Base-by-base conservation (phyloP, 768 basidiomycete species). In the Hypholoma fasciculare region DNA sequence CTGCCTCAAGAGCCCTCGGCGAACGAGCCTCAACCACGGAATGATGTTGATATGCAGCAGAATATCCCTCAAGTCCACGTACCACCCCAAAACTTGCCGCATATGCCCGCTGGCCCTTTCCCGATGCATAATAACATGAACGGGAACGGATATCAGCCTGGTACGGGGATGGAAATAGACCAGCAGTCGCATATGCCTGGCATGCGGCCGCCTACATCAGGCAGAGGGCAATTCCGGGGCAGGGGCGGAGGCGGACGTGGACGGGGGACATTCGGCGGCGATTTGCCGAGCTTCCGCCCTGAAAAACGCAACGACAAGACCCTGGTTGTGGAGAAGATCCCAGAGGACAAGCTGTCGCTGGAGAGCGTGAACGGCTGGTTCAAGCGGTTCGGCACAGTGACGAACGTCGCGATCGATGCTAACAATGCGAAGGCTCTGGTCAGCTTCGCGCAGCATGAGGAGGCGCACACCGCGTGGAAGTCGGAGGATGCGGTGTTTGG, bases 271-370 rank as follows among this genome's bases (percentile, higher is more conserved):
- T 90, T 89, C 64, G 73, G 78, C 49, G 85, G 82, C 6, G 88
- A 89, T 30, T 83, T 79, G 7, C 84, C 84, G 58, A 83, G 77
- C 56, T 88, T 89, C 76, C 84, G 84, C 9, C 84, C 84, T 26
- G 85, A 86, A 61, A 82, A 83, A 61, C 78, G 87, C 57, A 83
- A 82, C 59, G 86, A 88, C 71, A 90, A 88, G 73, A 94, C 91
- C 0, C 79, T 98, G 19, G 93, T 97, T 13, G 89, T 98, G 37
- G 94, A 97, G 73, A 95, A 95, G 76, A 96, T 98, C 56, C 96
- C 96, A 0, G 83, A 87, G 50, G 88, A 92, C 60, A 87, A 90
- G 62, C 81, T 96, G 40, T 83, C 83, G 13, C 82, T 94, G 13
- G 88, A 87, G 51, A 76, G 84, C 5, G 88, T 98, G 54, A 92